These are phyloP conservation scores for Endocalyx cinctus DNA, from an alignment of 2,329 filamentous ascomycete genomes.

Conservation along the genomic window DNA sequence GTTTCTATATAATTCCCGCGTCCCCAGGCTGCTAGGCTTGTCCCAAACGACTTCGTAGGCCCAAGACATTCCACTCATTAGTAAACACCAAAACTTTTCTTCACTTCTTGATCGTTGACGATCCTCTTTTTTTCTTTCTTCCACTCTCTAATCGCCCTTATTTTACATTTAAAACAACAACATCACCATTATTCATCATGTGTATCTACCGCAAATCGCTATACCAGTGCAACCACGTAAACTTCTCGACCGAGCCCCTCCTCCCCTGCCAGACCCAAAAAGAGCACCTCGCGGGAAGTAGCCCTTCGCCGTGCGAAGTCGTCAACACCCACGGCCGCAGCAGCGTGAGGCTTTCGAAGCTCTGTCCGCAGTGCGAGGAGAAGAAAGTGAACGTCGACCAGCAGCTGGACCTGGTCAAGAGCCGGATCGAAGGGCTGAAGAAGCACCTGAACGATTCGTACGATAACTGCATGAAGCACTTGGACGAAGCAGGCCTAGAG, in stretches of 20 bases:
- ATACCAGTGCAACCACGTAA: constrained; percentile 22
- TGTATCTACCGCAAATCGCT: constrained; percentile 21
- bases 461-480: constrained; percentile 14
- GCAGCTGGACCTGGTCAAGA: constrained; percentile 9
- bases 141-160: neutral
- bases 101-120: too few species aligned
- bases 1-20: too few species aligned
- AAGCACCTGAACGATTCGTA: constrained; percentile 11
- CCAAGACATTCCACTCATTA: too few species aligned
- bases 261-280: constrained; percentile 12
- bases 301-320: constrained; percentile 11
- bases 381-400: constrained; percentile 8
- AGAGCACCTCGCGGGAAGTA: constrained; percentile 7
- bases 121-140: too few species aligned
- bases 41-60: too few species aligned
- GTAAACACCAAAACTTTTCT: too few species aligned
- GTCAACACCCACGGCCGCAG: constrained; percentile 12
- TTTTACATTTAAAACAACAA: neutral
- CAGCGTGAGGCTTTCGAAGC: constrained; percentile 10
- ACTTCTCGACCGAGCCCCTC: constrained; percentile 6
- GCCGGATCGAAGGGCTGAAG: constrained; percentile 11
- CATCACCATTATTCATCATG: constrained; percentile 12
- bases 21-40: too few species aligned
- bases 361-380: constrained; percentile 13
- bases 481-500: constrained; percentile 15